Evolutionary conservation across 176 grass and related monocot genomes (phyloP).

Genomic region (Paspalum notatum): DNA sequence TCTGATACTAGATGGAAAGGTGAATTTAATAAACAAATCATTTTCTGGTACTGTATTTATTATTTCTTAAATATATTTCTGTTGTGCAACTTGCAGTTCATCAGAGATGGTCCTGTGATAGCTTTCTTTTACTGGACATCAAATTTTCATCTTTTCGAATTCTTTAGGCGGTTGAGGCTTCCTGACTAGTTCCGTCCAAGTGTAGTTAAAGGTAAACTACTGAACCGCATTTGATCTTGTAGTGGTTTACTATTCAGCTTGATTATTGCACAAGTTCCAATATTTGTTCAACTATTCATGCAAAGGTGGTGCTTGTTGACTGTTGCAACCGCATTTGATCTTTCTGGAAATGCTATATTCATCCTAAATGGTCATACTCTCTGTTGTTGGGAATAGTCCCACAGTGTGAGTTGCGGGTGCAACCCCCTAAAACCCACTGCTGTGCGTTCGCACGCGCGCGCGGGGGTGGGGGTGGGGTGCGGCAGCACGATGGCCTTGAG

Average conservation of each 20-base stretch:
- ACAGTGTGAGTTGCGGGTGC: too few species aligned
- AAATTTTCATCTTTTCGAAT: conserved; percentile 82
- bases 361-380: background rate
- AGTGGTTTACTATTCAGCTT: background rate
- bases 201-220: conserved; percentile 47
- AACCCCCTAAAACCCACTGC: too few species aligned
- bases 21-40: conserved; percentile 39
- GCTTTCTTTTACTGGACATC: conserved; percentile 90
- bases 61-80: conserved; percentile 42
- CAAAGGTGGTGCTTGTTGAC: conserved; percentile 30
- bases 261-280: conserved; percentile 12
- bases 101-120: conserved; percentile 88
- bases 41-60: conserved; percentile 26
- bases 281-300: conserved; percentile 23
- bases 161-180: conserved; percentile 85
- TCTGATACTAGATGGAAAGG: conserved; percentile 93
- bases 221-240: conserved; percentile 34
- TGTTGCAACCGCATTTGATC: too few species aligned
- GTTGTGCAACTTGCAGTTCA: conserved; percentile 71
- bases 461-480: too few species aligned
- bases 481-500: too few species aligned
- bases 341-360: conserved; percentile 8
- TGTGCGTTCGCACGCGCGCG: too few species aligned
- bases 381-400: background rate
- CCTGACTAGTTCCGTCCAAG: conserved; percentile 56